Evolutionary conservation across 108 stramenopile species (phyloP), one percentile per base, ranked within the genome.

Genomic region (Pseudonitzschia pungens): DNA sequence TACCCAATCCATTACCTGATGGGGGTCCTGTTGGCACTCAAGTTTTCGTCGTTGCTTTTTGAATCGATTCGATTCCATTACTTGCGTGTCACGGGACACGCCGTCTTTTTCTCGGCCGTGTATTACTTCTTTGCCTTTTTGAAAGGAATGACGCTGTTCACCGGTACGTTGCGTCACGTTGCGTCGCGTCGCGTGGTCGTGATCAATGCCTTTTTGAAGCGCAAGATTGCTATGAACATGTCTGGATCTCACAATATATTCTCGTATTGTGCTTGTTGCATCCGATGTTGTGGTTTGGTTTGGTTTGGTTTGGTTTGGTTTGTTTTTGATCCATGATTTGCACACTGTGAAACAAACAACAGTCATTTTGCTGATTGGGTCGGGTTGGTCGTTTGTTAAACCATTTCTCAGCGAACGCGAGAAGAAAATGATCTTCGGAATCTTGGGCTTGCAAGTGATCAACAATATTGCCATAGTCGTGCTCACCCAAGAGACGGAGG

Each of bases 391-490:
- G 43, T 89, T 99, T 58, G 83, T 98, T 70, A 98, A 98, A 77
- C 98, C 97, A 22, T 95, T 90, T 70, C 82, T 99, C 53, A 84
- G 77, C 64, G 83, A 84, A 36, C 67, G 80, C 40, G 99, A 99
- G 75, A 97, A 95, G 79, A 83, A 82, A 68, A 86, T 98, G 50
- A 82, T 98, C 56, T 81, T 92, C 60, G 77, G 82, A 16, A 92
- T 98, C 6, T 78, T 99, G 31, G 72, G 85, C 27, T 68, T 99
- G 36, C 96, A 97, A 77, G 91, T 98, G 12, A 72, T 99, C 72
- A 94, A 96, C 83, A 97, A 98, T 73, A 80, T 98, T 71, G 98
- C 98, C 22, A 80, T 98, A n/a, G 83, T 96, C 1, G 94, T 97
- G 20, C 68, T 98, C 51, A 79, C 89, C 2, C 94, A 95, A 77